A percentile compares a stretch with the other conserved stretches of the same genome.
Conservation (phyloP, 2,329 filamentous ascomycete genomes). For the Aspergillus ochraceus region DNA sequence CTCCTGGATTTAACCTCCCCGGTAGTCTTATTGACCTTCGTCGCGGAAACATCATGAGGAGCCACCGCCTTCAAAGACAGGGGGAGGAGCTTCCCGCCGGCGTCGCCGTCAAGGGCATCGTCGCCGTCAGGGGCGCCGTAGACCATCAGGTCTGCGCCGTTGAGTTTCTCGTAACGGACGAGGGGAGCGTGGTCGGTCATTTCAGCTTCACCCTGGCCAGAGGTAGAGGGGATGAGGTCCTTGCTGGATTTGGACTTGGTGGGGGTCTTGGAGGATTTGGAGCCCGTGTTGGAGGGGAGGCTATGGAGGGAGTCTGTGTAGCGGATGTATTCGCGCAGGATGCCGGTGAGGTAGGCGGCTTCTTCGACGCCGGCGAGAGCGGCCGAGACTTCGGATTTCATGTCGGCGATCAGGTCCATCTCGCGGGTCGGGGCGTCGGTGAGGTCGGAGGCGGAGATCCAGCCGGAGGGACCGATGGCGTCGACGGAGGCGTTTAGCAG, state of each 20-base stretch:
- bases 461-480: slow-evolving; percentile 49
- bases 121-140: slow-evolving; percentile 29
- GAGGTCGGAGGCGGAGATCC: slow-evolving; percentile 40
- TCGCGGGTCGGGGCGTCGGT: slow-evolving; percentile 38
- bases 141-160: slow-evolving; percentile 40
- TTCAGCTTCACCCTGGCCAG: slow-evolving; percentile 1
- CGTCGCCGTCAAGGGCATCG: slow-evolving; percentile 33
- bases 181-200: slow-evolving; percentile 16
- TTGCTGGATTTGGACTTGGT: slow-evolving; percentile 10
- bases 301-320: slow-evolving; percentile 35
- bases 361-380: slow-evolving; percentile 50
- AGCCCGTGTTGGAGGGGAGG: background rate
- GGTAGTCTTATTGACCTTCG: slow-evolving; percentile 59
- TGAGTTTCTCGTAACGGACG: slow-evolving; percentile 39
- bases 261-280: background rate
- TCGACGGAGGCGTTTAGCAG: slow-evolving; percentile 48
- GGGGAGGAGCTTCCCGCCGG: slow-evolving; percentile 58
- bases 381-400: slow-evolving; percentile 50
- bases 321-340: slow-evolving; percentile 48
- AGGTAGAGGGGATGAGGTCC: slow-evolving; percentile 20
- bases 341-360: slow-evolving; percentile 47
- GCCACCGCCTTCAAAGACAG: slow-evolving; percentile 66
- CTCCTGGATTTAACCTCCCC: slow-evolving; percentile 71
- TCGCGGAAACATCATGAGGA: slow-evolving; percentile 41
- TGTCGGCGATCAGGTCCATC: slow-evolving; percentile 46